Evolutionary conservation across 148 eudicot species (phyloP), one percentile per base, ranked within the genome.

Genomic region (Fallopia convolvulus): DNA sequence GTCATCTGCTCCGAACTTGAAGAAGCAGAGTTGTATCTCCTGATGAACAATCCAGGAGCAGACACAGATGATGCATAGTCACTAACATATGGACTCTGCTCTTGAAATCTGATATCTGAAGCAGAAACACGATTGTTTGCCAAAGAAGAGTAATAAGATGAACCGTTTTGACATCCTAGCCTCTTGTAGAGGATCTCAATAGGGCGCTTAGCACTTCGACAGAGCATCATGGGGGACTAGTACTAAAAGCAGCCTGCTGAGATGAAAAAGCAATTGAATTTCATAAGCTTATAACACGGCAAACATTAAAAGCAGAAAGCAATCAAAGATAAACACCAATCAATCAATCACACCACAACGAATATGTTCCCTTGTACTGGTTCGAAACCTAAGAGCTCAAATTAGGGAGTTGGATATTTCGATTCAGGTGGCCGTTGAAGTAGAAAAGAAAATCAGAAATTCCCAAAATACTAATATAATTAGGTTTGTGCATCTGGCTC

Each of bases 1-100:
- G 77, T 74, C 86, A 86, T 85, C 79, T 93, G 99, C 12, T 90
- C 97, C 0, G 88, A 77, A 75, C 83, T 58, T 20, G 92, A 85
- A 53, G 84, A 77, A 70, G 79, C 82, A 75, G 81, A 83, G 2
- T 89, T 82, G 80, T 87, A 93, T 71, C 86, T 87, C 79, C 92
- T 87, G 41, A 83, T 73, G 61, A 80, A 76, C 75, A 87, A 73
- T 46, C 90, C 83, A 80, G 80, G 33, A 32, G 50, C 70, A 9
- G 56, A 53, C 47, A 52, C 56, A 63, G 83, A 70, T 70, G 77
- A 81, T 56, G 81, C 55, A 86, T 85, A 75, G 32, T 77, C 81
- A 52, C 76, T 39, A 70, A 80, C 20, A 77, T 47, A 70, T 12
- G 66, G 30, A 56, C 77, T 76, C 75, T 76, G 76, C 56, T 46